phyloP scores from a whole-genome alignment of 78 protist species.

The Monosiga brevicollis region DNA sequence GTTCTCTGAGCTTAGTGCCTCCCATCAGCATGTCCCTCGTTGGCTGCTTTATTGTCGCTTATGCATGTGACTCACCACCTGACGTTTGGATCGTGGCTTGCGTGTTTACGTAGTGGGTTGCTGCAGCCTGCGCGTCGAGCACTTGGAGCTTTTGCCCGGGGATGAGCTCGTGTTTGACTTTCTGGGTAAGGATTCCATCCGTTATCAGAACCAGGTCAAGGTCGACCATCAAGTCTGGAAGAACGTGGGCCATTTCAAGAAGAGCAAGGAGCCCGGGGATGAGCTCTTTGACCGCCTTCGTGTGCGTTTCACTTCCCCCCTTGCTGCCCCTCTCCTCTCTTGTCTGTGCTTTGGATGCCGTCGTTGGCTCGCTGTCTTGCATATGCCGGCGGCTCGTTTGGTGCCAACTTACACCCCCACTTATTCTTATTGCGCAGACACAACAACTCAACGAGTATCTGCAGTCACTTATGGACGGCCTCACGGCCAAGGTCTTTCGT shows the following conservation, averaged over 20 bases:
- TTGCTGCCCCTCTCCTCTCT: too few relatives aligned
- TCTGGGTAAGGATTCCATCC: slow-evolving; percentile 96
- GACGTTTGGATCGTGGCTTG: too few relatives aligned
- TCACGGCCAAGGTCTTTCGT: slow-evolving; percentile 98
- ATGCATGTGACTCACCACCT: slow-evolving; percentile 57
- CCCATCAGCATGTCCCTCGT: background rate
- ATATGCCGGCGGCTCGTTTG: too few relatives aligned
- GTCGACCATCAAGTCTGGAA: background rate
- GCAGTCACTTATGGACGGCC: slow-evolving; percentile 74
- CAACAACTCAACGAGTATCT: slow-evolving; percentile 76
- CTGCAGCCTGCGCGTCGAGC: slow-evolving; percentile 91
- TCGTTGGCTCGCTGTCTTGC: too few relatives aligned
- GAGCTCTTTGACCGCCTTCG: slow-evolving; percentile 63
- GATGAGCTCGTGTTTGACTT: slow-evolving; percentile 67
- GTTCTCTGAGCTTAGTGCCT: too few relatives aligned
- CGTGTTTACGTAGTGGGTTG: slow-evolving; percentile 98
- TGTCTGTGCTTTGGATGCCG: too few relatives aligned
- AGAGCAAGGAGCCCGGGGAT: background rate
- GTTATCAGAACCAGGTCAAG: slow-evolving; percentile 49
- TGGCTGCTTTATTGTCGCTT: background rate
- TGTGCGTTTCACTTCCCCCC: too few relatives aligned
- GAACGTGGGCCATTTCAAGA: background rate
- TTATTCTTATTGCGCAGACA: slow-evolving; percentile 10
- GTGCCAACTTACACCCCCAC: too few relatives aligned
- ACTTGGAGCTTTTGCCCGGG: slow-evolving; percentile 42